Base-by-base conservation (phyloP, 1,139 yeast species). In the Suhomyces taliae region DNA sequence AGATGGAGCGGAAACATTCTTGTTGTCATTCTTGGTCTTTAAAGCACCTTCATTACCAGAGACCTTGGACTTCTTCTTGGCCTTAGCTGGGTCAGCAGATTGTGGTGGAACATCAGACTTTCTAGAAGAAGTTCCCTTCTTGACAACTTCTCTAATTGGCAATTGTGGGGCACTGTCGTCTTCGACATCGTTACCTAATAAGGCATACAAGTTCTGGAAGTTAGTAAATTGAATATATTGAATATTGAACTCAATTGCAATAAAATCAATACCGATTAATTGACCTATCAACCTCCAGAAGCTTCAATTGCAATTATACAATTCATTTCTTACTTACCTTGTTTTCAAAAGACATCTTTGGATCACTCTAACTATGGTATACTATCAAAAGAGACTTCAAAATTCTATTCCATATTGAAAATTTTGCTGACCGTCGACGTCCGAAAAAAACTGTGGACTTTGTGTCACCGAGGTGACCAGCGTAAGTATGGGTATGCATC, bases 31-130 rank as follows among this genome's bases (percentile, higher is more conserved):
- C 78, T 82, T 85, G 81, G 78, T 83, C 74, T 81, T 87, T 71
- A 85, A 74, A 55, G 95, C 96, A 63, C 90, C 96, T 66, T 90
- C 97, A 78, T 90, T 91, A 70, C 96, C 96, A 59, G 85, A 72
- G 50, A 83, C 74, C 69, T 79, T 79, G 66, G 85, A 76, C 72
- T 76, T 66, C 74, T 88, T 86, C 76, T 79, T 87, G 60, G 96
- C 91, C 75, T 79, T 85, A 60, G 91, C 72, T 67, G 87, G 85
- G 77, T 85, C 87, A 56, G 91, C 90, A 57, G 85, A 81, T 54
- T 90, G 79, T 62, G 96, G 96, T 54, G 96, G 83, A 57, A 76
- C 84, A 68, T 90, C 97, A 51, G 84, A 69, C 82, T 91, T 91
- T 83, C 88, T 90, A 66, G 96, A 85, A 54, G 96, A 83, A 59